A percentile compares a stretch with the other conserved stretches of the same genome.
phyloP scores from a whole-genome alignment of 2,329 filamentous ascomycete genomes.

The Pseudopithomyces chartarum region DNA sequence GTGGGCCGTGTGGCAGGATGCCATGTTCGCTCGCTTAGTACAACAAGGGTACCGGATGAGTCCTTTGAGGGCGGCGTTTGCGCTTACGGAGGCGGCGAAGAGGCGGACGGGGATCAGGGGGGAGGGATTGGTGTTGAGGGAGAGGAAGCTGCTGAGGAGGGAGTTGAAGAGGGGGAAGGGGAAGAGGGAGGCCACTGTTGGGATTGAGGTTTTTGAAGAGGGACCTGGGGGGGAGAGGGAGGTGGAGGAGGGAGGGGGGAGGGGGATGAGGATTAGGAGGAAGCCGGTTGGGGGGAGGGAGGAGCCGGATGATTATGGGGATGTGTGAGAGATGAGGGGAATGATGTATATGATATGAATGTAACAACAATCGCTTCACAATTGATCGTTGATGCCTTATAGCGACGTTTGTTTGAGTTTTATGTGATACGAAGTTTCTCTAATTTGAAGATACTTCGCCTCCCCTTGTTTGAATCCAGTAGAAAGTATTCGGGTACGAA shows the following conservation, averaged over 20 bases:
- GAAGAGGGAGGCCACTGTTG: slow-evolving; percentile 19
- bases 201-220: slow-evolving; percentile 2
- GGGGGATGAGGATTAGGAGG: background rate
- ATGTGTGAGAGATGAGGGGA: too few species aligned
- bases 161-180: slow-evolving; percentile 22
- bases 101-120: slow-evolving; percentile 25
- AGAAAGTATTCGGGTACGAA: background rate
- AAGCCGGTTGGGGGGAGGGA: background rate
- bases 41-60: slow-evolving; percentile 36
- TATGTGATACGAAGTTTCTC: too few species aligned
- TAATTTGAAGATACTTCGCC: too few species aligned
- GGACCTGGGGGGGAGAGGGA: background rate
- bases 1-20: slow-evolving; percentile 44
- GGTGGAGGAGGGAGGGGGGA: background rate
- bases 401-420: too few species aligned
- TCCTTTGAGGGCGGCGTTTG: slow-evolving; percentile 38
- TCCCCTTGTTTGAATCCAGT: too few species aligned
- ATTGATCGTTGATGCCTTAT: too few species aligned
- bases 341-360: too few species aligned
- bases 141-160: slow-evolving; percentile 22
- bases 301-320: background rate
- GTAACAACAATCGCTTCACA: too few species aligned
- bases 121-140: slow-evolving; percentile 21
- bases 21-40: slow-evolving; percentile 32
- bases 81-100: slow-evolving; percentile 28